Base-by-base conservation (phyloP, 306 rosid genomes). In the Oemleria cerasiformis region DNA sequence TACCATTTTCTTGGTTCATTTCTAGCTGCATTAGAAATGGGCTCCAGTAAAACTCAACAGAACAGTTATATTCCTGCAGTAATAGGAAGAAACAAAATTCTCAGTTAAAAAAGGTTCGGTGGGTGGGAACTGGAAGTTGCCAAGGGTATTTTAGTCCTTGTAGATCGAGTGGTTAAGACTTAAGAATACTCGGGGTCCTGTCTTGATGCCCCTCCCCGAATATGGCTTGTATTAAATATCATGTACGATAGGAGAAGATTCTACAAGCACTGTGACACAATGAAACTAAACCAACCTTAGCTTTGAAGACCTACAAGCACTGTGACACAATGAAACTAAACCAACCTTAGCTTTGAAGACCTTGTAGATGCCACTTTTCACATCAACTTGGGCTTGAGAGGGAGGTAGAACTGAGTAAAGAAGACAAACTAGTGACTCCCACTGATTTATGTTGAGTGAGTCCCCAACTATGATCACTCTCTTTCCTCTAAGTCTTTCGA, bases 361-460 rank as follows among this genome's bases (percentile, higher is more conserved):
- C 74, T 78, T 78, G 70, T 78, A 84, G 48, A 44, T 13, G 45
- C 85, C 79, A 17, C 75, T 75, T 21, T 53, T 9, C 10, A 50
- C 68, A 1, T 72, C 44, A 36, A 72, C 74, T 39, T 72, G 48
- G 61, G 78, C 55, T 55, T 41, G 77, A 38, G 83, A 75, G 56
- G 83, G 74, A n/a, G 71, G 69, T 17, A 72, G 36, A 68, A 74
- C 16, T 8, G 81, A 65, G 75, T 84, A 78, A 34, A 84, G 88
- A 68, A 84, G 84, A 58, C 88, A 84, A 65, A 75, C 85, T 62
- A 84, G 67, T 4, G 88, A 84, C 60, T 84, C 88, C 85, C 85
- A 78, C 56, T 77, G 83, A 64, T 84, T 81, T 84, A 83, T 81
- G 73, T 84, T 84, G 14, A 84, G 81, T 5, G 88, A 84, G 62